These are phyloP conservation scores for Poronia punctata DNA, from an alignment of 495 filamentous ascomycete species.

Conservation along the genomic window DNA sequence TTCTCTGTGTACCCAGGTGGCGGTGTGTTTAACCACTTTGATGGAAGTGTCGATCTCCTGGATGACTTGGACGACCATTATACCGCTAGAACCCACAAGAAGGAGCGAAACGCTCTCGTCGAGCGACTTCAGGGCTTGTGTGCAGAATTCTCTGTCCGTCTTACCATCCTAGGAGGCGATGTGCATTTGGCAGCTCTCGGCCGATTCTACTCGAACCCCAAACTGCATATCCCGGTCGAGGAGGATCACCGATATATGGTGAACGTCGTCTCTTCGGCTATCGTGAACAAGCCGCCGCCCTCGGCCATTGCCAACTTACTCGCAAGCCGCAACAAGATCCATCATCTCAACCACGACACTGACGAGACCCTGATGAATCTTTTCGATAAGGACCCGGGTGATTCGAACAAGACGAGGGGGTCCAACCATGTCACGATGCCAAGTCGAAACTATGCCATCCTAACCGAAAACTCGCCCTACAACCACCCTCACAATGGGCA, in stretches of 20 bases:
- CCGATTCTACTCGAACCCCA: conserved; percentile 87
- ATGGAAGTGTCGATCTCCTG: conserved; percentile 80
- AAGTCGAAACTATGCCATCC: conserved; percentile 75
- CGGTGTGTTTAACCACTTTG: conserved; percentile 85
- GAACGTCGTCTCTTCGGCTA: conserved; percentile 79
- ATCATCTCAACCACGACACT: conserved; percentile 76
- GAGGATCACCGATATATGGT: conserved; percentile 92
- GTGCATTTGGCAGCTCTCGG: conserved; percentile 90
- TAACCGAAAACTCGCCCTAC: conserved; percentile 59
- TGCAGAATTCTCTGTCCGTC: conserved; percentile 63
- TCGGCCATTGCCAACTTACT: conserved; percentile 81
- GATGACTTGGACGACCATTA: conserved; percentile 96
- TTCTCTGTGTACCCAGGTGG: conserved; percentile 43
- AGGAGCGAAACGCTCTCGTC: conserved; percentile 69
- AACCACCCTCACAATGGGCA: conserved; percentile 20
- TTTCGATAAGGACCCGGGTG: conserved; percentile 78
- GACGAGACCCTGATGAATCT: conserved; percentile 84
- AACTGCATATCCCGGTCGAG: conserved; percentile 68
- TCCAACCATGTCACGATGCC: conserved; percentile 88
- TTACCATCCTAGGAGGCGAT: conserved; percentile 86
- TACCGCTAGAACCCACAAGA: conserved; percentile 85
- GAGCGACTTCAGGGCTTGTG: conserved; percentile 67
- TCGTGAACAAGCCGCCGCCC: conserved; percentile 92
- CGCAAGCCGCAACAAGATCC: conserved; percentile 80
- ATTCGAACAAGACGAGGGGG: conserved; percentile 53